These are phyloP conservation scores for Loxodes magnus DNA, from an alignment of 73 alveolate genomes.

Conservation along the genomic window DNA sequence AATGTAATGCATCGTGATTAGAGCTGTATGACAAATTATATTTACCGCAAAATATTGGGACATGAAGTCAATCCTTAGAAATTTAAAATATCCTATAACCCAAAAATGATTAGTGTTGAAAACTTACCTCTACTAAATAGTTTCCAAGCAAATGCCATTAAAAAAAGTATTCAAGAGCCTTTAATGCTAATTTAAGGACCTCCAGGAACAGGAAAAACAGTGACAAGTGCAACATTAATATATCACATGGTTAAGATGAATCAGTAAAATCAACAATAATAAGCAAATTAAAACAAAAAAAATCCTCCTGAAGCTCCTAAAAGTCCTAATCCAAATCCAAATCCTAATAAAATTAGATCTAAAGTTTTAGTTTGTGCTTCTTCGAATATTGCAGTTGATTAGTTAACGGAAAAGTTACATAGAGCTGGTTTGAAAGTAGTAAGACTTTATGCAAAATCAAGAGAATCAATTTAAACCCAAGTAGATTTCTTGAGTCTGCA, in stretches of 20 bases:
- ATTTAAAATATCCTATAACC: neutral
- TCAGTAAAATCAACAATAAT: constrained; percentile 13
- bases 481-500: constrained; percentile 92
- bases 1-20: no score
- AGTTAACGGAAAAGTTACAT: constrained; percentile 87
- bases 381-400: constrained; percentile 96
- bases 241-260: constrained; percentile 85
- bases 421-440: constrained; percentile 52
- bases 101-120: constrained; percentile 71
- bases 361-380: constrained; percentile 99
- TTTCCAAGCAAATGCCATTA: constrained; percentile 49
- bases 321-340: neutral
- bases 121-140: constrained; percentile 95
- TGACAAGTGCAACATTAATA: constrained; percentile 97
- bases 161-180: constrained; percentile 63
- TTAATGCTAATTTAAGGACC: constrained; percentile 99
- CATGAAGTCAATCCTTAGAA: neutral
- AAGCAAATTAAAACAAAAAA: neutral
- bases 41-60: neutral
- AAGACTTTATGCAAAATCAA: constrained; percentile 94
- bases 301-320: neutral
- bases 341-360: constrained; percentile 7
- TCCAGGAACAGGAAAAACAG: constrained; percentile 99
- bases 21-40: neutral
- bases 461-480: constrained; percentile 94